phyloP scores from a whole-genome alignment of 345 rosid genomes.

The Eucalyptus guilfoylei region DNA sequence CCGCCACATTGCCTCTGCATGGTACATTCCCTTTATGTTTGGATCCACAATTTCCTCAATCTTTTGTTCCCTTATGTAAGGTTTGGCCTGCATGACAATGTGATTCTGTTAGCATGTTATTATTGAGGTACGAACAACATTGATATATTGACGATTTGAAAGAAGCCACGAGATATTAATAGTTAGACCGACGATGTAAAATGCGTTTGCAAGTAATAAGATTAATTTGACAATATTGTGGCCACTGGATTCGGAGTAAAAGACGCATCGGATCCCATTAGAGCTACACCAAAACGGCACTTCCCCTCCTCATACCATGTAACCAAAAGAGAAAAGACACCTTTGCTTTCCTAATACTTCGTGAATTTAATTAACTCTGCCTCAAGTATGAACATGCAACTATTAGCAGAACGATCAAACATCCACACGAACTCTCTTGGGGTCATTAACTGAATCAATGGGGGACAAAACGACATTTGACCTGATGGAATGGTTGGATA shows the following conservation, averaged over 20 bases:
- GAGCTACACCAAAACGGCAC: neutral
- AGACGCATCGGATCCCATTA: neutral
- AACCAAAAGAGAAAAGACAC: neutral
- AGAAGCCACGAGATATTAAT: neutral
- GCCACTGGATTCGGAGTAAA: neutral
- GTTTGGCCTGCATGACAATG: conserved; percentile 34
- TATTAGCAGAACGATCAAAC: neutral
- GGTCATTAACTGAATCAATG: neutral
- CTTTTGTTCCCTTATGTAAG: conserved; percentile 47
- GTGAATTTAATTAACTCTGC: neutral
- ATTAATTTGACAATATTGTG: neutral
- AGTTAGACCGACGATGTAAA: neutral
- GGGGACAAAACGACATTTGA: neutral
- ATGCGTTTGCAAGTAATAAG: neutral
- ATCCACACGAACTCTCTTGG: neutral
- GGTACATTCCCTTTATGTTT: conserved; percentile 50
- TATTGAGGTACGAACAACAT: neutral
- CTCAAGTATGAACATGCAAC: neutral
- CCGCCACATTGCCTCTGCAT: conserved; percentile 73
- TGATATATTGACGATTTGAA: neutral
- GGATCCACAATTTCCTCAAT: conserved; percentile 71
- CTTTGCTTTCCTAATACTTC: neutral
- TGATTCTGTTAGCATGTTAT: neutral
- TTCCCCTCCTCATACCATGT: neutral
- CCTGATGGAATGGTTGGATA: neutral